A percentile compares a stretch with the other conserved stretches of the same genome.
These are phyloP conservation scores for Colletotrichum phormii DNA, from an alignment of 2,329 filamentous ascomycete species.

Conservation along the genomic window DNA sequence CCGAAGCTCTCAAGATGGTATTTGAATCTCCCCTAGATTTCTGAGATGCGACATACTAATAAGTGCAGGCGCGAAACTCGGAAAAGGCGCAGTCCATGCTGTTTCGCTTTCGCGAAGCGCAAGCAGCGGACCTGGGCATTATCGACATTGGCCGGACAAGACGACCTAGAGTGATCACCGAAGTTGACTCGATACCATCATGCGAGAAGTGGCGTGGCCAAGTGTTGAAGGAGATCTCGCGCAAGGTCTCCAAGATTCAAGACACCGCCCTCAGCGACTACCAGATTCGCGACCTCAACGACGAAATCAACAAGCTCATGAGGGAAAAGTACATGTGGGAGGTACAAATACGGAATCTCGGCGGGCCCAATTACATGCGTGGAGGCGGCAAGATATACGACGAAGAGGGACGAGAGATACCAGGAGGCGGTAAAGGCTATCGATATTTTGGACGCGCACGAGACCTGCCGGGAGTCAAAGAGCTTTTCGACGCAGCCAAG, in stretches of 20 bases:
- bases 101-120: slow-evolving; percentile 98
- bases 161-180: slow-evolving; percentile 90
- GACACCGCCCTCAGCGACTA: slow-evolving; percentile 92
- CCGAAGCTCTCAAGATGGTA: slow-evolving; percentile 26
- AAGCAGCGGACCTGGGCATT: slow-evolving; percentile 95
- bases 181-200: slow-evolving; percentile 82
- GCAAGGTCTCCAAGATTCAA: slow-evolving; percentile 97
- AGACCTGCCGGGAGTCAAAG: slow-evolving; percentile 94
- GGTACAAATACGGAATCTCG: slow-evolving; percentile 92
- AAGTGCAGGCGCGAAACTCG: slow-evolving; percentile 86
- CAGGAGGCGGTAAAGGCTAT: slow-evolving; percentile 87
- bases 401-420: slow-evolving; percentile 78
- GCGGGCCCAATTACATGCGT: slow-evolving; percentile 97
- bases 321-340: slow-evolving; percentile 99
- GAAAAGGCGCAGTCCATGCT: slow-evolving; percentile 99
- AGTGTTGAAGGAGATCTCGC: slow-evolving; percentile 95
- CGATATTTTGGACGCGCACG: slow-evolving; percentile 91
- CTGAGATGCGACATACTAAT: neutral
- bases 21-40: too few species aligned
- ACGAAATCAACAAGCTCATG: slow-evolving; percentile 99
- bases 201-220: slow-evolving; percentile 99
- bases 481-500: slow-evolving; percentile 85
- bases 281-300: slow-evolving; percentile 97
- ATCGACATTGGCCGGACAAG: slow-evolving; percentile 92
- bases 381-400: slow-evolving; percentile 77